phyloP scores from a whole-genome alignment of 2,329 filamentous ascomycete species.

The Fusarium piperis region DNA sequence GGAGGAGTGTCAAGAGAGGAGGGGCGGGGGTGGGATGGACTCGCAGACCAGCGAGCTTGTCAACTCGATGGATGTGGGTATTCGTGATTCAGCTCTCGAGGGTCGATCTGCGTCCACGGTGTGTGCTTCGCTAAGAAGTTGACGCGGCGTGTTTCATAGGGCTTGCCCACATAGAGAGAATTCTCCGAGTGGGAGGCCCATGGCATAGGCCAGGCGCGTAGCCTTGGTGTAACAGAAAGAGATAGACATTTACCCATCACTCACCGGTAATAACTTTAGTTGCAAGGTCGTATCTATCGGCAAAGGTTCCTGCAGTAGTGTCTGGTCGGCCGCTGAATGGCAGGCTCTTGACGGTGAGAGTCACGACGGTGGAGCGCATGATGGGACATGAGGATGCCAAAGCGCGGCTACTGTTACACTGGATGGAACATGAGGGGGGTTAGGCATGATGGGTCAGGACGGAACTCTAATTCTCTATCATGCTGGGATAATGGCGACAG shows the following conservation, averaged over 20 bases:
- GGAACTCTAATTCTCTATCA: background rate
- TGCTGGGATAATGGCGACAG: background rate
- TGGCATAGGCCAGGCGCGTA: conserved; percentile 16
- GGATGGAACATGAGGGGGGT: background rate
- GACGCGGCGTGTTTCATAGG: conserved; percentile 28
- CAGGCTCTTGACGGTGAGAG: background rate
- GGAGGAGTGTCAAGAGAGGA: conserved; percentile 4
- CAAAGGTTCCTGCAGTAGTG: background rate
- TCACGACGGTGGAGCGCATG: conserved; percentile 6
- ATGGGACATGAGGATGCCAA: conserved; percentile 18
- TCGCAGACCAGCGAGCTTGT: background rate
- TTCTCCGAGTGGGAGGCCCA: conserved; percentile 21
- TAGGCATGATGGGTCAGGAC: background rate
- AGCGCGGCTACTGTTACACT: background rate
- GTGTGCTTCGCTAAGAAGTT: conserved; percentile 21
- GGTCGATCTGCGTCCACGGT: conserved; percentile 9
- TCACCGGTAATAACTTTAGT: background rate
- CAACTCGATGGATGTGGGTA: background rate
- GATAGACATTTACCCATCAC: background rate
- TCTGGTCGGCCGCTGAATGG: background rate
- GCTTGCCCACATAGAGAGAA: conserved; percentile 13
- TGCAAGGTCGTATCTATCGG: background rate
- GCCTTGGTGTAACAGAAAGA: background rate
- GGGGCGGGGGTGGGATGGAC: background rate
- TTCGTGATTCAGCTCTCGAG: background rate